These are phyloP conservation scores for Tritrichomonas musculus DNA, from an alignment of 208 protist species.

Conservation along the genomic window DNA sequence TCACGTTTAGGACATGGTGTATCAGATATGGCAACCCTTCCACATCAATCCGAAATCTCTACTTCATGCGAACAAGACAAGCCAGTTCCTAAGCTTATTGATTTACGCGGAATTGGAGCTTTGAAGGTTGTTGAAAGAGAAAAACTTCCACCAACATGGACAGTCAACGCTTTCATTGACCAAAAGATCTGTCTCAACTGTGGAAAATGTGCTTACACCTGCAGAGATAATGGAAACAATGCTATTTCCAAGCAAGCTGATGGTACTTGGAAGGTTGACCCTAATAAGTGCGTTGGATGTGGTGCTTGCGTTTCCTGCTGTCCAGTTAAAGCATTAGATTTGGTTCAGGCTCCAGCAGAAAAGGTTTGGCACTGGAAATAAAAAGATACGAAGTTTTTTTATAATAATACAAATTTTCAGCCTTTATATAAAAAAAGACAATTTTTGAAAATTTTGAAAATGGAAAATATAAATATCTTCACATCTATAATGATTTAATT, in stretches of 20 bases:
- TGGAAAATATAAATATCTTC: too few species aligned
- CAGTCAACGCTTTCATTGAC: constrained; percentile 37
- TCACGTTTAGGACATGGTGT: not conserved
- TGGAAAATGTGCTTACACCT: constrained; percentile 42
- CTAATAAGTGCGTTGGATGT: constrained; percentile 40
- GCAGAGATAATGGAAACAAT: constrained; percentile 45
- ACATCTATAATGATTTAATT: too few species aligned
- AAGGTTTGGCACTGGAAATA: not conserved
- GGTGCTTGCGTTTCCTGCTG: constrained; percentile 39
- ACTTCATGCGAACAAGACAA: not conserved
- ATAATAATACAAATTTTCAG: too few species aligned
- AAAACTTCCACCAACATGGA: not conserved
- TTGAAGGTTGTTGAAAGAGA: not conserved
- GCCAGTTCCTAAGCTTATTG: not conserved
- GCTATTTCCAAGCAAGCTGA: constrained; percentile 19
- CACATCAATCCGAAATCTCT: not conserved
- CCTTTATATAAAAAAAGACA: too few species aligned
- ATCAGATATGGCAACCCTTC: not conserved
- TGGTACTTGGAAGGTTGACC: not conserved
- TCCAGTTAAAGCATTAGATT: not conserved
- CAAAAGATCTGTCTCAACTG: constrained; percentile 40
- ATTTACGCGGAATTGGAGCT: not conserved
- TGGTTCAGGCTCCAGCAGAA: not conserved
- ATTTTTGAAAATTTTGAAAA: too few species aligned
- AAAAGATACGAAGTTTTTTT: too few species aligned